Evolutionary conservation across 306 rosid species (phyloP).

Genomic region (Inga laurina): DNA sequence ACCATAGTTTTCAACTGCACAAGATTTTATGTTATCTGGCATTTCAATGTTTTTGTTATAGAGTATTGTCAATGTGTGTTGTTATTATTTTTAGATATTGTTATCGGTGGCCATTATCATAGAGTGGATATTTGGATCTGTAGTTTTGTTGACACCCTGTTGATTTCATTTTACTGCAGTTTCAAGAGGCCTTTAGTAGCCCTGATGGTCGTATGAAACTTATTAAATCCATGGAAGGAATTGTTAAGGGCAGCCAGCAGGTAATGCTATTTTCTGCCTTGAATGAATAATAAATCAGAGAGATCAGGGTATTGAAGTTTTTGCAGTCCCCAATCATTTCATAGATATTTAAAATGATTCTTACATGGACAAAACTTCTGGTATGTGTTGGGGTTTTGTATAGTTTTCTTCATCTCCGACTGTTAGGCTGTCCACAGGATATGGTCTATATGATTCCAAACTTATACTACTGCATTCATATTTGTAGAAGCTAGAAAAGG

Average conservation of each 20-base stretch:
- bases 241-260: conserved; percentile 87
- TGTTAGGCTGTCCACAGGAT: neutral
- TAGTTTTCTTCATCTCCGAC: neutral
- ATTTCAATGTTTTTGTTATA: conserved; percentile 17
- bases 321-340: conserved; percentile 14
- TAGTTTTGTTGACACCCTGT: neutral
- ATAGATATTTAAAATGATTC: neutral
- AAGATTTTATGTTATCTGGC: neutral
- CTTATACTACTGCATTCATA: conserved; percentile 32
- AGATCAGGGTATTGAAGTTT: conserved; percentile 9
- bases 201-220: conserved; percentile 71
- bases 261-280: conserved; percentile 42
- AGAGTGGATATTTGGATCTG: neutral
- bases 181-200: conserved; percentile 86
- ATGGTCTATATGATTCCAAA: conserved; percentile 20
- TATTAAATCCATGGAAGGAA: conserved; percentile 89
- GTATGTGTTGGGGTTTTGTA: neutral
- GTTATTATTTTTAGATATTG: neutral
- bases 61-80: neutral
- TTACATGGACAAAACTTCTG: neutral
- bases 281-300: conserved; percentile 7
- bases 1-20: neutral
- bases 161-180: conserved; percentile 48
- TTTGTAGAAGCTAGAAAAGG: conserved; percentile 74
- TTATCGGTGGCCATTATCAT: neutral